A percentile compares a stretch with the other conserved stretches of the same genome.
Evolutionary conservation across 2,329 filamentous ascomycete genomes (phyloP).

Genomic region (Hymenoscyphus scutula): DNA sequence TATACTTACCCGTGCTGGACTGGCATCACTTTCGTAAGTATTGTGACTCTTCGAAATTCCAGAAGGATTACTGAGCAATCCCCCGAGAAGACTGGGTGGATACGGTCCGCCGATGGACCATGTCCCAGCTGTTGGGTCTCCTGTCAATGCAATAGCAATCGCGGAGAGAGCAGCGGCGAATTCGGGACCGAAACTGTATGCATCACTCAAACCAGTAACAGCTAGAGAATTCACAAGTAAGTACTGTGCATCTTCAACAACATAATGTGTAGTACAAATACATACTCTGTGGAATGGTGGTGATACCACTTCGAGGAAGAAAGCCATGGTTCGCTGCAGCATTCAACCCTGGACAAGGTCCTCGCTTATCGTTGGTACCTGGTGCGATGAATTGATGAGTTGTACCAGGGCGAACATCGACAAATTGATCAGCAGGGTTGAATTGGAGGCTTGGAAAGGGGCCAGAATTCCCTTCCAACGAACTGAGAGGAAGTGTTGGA

Average conservation of each 20-base stretch:
- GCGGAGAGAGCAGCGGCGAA: constrained; percentile 14
- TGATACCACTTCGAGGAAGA: constrained; percentile 26
- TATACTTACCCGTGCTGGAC: constrained; percentile 14
- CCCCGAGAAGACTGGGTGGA: constrained; percentile 8
- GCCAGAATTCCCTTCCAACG: constrained; percentile 19
- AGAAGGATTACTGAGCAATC: constrained; percentile 14
- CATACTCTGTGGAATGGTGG: constrained; percentile 16
- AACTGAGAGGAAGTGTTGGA: constrained; percentile 15
- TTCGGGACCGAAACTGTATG: constrained; percentile 17
- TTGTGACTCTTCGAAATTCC: constrained; percentile 18
- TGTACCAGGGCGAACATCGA: constrained; percentile 20
- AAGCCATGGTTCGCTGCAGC: constrained; percentile 42
- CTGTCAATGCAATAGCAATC: constrained; percentile 16
- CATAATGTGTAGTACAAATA: not conserved
- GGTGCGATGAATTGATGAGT: constrained; percentile 20
- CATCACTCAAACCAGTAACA: constrained; percentile 15
- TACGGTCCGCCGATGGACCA: constrained; percentile 22
- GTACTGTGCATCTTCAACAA: not conserved
- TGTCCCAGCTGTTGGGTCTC: constrained; percentile 13
- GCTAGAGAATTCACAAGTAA: constrained; percentile 6
- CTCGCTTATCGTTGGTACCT: constrained; percentile 13
- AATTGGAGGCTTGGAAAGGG: constrained; percentile 15
- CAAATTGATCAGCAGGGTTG: constrained; percentile 18
- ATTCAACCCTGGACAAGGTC: constrained; percentile 36
- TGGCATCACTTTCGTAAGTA: constrained; percentile 21